A percentile compares a stretch with the other conserved stretches of the same genome.
These are phyloP conservation scores for Phytophthora agathidicida DNA, from an alignment of 352 stramenopile genomes.

Conservation along the genomic window DNA sequence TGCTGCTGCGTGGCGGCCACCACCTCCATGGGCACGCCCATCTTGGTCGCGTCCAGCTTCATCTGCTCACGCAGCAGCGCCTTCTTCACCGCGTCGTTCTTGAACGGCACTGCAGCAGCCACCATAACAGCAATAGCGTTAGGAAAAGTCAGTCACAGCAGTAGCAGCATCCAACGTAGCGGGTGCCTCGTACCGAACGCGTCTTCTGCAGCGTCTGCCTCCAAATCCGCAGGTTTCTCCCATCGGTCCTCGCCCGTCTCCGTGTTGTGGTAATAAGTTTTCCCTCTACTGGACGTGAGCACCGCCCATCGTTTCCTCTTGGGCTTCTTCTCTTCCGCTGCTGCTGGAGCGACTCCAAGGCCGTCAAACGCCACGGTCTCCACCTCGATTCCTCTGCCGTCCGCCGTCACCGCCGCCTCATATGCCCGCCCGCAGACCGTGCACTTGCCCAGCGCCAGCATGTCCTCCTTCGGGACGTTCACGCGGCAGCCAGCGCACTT, in stretches of 20 bases:
- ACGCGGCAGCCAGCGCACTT: slow-evolving; percentile 74
- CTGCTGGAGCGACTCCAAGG: not conserved
- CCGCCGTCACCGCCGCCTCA: slow-evolving; percentile 31
- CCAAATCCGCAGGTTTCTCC: slow-evolving; percentile 71
- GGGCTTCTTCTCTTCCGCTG: slow-evolving; percentile 19
- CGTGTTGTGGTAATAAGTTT: slow-evolving; percentile 87
- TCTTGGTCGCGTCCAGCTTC: slow-evolving; percentile 74
- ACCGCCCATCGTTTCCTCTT: slow-evolving; percentile 66
- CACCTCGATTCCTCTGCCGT: slow-evolving; percentile 32
- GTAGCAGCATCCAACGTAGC: not conserved
- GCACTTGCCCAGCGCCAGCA: slow-evolving; percentile 65
- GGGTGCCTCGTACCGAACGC: slow-evolving; percentile 63
- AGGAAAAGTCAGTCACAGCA: not conserved
- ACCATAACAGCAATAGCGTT: slow-evolving; percentile 8
- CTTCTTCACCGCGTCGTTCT: slow-evolving; percentile 84
- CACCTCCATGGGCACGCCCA: slow-evolving; percentile 67
- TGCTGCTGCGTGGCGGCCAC: slow-evolving; percentile 53
- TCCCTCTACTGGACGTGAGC: slow-evolving; percentile 63
- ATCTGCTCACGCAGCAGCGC: slow-evolving; percentile 76
- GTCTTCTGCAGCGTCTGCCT: slow-evolving; percentile 64
- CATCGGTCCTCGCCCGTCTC: slow-evolving; percentile 83
- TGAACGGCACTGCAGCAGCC: slow-evolving; percentile 68
- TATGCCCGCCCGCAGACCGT: slow-evolving; percentile 61
- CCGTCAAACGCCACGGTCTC: slow-evolving; percentile 49
- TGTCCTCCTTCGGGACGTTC: slow-evolving; percentile 84